Conservation (phyloP, 2,329 filamentous ascomycete species). For the Clonostachys rhizophaga region DNA sequence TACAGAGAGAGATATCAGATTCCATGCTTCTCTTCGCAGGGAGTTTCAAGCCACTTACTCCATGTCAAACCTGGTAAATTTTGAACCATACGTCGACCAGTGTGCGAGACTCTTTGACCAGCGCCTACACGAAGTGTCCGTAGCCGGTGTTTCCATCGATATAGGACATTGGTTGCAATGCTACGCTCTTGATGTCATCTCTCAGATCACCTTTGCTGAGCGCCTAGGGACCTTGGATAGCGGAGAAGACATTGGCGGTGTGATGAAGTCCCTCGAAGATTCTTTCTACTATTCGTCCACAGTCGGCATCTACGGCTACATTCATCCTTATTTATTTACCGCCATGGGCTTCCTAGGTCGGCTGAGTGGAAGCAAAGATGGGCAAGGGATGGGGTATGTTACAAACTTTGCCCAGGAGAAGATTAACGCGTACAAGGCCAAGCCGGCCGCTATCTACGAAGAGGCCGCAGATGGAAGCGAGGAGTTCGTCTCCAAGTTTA, state of each 20-base stretch:
- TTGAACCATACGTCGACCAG: slow-evolving; percentile 24
- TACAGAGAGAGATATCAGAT: slow-evolving; percentile 15
- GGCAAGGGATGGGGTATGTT: slow-evolving; percentile 11
- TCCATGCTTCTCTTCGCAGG: slow-evolving; percentile 16
- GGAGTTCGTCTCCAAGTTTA: slow-evolving; percentile 4
- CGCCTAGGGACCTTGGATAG: slow-evolving; percentile 27
- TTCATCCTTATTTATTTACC: slow-evolving; percentile 8
- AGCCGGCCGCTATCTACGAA: not conserved
- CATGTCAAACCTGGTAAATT: slow-evolving; percentile 23
- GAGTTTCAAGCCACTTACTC: slow-evolving; percentile 20
- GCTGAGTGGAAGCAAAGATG: slow-evolving; percentile 5
- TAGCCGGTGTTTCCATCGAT: slow-evolving; percentile 10
- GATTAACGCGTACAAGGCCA: not conserved
- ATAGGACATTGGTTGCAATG: slow-evolving; percentile 27
- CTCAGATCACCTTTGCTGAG: slow-evolving; percentile 23
- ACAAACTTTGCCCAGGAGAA: slow-evolving; percentile 6
- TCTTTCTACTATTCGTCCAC: slow-evolving; percentile 13
- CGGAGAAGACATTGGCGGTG: slow-evolving; percentile 20
- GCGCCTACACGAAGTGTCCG: slow-evolving; percentile 17
- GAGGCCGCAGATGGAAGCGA: not conserved
- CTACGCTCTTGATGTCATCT: slow-evolving; percentile 34
- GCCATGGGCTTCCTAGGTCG: slow-evolving; percentile 9
- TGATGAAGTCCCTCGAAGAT: slow-evolving; percentile 16
- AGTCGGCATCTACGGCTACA: slow-evolving; percentile 12
- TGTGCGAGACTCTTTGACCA: slow-evolving; percentile 18